Base-by-base conservation (phyloP, 371 early-diverging fungal species). In the Cokeromyces recurvatus region DNA sequence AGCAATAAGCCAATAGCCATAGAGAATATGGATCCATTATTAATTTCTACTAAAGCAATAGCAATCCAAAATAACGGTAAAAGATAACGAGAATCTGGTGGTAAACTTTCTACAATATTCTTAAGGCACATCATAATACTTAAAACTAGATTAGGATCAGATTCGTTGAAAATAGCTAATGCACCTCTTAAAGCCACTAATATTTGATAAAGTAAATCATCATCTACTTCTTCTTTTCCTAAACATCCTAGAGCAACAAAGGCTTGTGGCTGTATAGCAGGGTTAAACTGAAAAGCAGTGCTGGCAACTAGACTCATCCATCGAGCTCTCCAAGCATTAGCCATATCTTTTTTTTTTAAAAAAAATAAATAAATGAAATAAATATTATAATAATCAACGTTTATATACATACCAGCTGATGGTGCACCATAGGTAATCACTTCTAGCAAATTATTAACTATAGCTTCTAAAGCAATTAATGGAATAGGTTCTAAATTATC, bases 221-320 rank as follows among this genome's bases (percentile, higher is more conserved):
- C 91, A 47, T 92, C 92, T 2, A 89, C 86, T 52, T 90, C 93
- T 56, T 88, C 85, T 17, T 87, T 81, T 0, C 93, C 89, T 21
- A 96, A 73, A 39, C 87, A 87, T 8, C 95, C 97, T 17, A 96
- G 72, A 4, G 89, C 84, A 14, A 94, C 88, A 71, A 95, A 96
- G 0, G 95, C 89, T 19, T 95, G 84, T 0, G 95, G 95, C 62
- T 96, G 97, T 25, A 94, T 80, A 0, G 92, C 90, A 8, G 90
- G 92, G 55, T 94, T 93, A 66, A 86, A 88, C 52, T 92, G 90
- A 82, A 96, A 96, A 0, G 95, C 92, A 16, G 89, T 89, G 38
- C 89, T 87, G 0, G 94, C 84, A 4, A 93, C 87, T 46, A 96
- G 66, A 35, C 90, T 82, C 80, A 94, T 89, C 93, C 94, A 95